These are phyloP conservation scores for Russula brevipes DNA, from an alignment of 768 basidiomycete species.

Conservation along the genomic window DNA sequence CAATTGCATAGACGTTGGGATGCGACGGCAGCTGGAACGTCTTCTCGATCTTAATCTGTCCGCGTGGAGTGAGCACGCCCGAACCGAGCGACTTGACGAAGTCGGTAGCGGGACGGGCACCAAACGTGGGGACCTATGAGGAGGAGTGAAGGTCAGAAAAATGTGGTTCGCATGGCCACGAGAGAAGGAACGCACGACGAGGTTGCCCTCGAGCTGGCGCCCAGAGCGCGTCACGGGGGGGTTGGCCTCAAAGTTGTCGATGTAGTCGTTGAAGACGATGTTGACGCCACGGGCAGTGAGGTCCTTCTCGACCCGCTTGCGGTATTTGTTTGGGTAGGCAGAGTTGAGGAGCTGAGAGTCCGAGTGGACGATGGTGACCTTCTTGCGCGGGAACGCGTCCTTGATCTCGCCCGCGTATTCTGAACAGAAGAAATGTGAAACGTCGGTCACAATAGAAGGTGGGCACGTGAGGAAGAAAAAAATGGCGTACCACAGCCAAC, in stretches of 20 bases:
- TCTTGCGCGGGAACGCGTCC: slow-evolving; percentile 40
- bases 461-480: not conserved
- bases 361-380: slow-evolving; percentile 59
- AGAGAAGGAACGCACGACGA: slow-evolving; percentile 44
- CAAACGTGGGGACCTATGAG: slow-evolving; percentile 31
- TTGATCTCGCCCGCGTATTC: slow-evolving; percentile 44
- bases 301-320: slow-evolving; percentile 42
- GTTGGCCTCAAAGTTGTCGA: slow-evolving; percentile 36
- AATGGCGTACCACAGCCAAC: slow-evolving; percentile 39
- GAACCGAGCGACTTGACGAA: slow-evolving; percentile 46
- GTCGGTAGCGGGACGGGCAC: slow-evolving; percentile 45
- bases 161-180: not conserved
- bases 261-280: slow-evolving; percentile 46
- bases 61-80: slow-evolving; percentile 32
- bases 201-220: slow-evolving; percentile 46
- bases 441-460: not conserved
- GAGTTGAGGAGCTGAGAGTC: slow-evolving; percentile 50
- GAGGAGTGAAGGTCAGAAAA: not conserved
- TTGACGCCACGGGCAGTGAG: slow-evolving; percentile 44
- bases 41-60: slow-evolving; percentile 48
- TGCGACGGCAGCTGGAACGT: slow-evolving; percentile 52
- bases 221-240: slow-evolving; percentile 49
- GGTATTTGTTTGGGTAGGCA: slow-evolving; percentile 50
- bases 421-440: slow-evolving; percentile 21
- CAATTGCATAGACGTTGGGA: slow-evolving; percentile 56